phyloP scores from a whole-genome alignment of 2,329 filamentous ascomycete genomes.

The Apiospora kogelbergensis region DNA sequence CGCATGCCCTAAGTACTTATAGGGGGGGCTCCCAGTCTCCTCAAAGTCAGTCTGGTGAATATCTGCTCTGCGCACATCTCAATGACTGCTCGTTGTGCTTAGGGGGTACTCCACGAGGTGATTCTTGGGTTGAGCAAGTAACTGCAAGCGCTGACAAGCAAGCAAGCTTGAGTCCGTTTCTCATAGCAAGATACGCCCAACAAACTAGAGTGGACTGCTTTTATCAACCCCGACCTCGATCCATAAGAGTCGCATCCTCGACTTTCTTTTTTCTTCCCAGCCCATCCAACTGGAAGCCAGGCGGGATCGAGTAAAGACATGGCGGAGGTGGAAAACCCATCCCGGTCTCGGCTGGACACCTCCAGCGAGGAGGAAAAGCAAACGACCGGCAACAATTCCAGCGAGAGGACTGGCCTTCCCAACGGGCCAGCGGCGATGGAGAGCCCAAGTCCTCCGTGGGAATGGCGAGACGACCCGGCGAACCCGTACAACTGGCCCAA shows the following conservation, averaged over 20 bases:
- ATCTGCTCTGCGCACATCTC: not conserved
- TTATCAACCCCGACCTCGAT: too few relatives aligned
- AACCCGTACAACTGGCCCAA: constrained; percentile 54
- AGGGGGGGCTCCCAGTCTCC: too few relatives aligned
- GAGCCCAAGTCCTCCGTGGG: constrained; percentile 6
- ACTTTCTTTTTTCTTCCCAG: not conserved
- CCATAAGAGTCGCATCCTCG: too few relatives aligned
- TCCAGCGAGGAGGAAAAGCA: constrained; percentile 3
- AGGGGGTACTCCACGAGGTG: not conserved
- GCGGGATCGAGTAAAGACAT: not conserved
- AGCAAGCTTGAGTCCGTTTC: not conserved
- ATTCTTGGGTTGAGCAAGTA: not conserved
- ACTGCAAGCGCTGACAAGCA: not conserved
- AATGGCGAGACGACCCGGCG: constrained; percentile 39
- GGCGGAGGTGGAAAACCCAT: not conserved
- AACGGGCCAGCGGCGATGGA: not conserved
- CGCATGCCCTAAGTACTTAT: not conserved
- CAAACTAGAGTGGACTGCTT: not conserved
- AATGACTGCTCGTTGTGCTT: not conserved
- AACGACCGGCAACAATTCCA: not conserved
- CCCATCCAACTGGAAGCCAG: not conserved
- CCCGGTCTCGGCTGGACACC: not conserved
- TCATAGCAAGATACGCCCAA: not conserved
- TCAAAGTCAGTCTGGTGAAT: not conserved
- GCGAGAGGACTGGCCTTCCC: not conserved